Percentiles rank a stretch among this genome's conserved stretches.
phyloP scores from a whole-genome alignment of 495 filamentous ascomycete species.

The Penicillium chermesinum region DNA sequence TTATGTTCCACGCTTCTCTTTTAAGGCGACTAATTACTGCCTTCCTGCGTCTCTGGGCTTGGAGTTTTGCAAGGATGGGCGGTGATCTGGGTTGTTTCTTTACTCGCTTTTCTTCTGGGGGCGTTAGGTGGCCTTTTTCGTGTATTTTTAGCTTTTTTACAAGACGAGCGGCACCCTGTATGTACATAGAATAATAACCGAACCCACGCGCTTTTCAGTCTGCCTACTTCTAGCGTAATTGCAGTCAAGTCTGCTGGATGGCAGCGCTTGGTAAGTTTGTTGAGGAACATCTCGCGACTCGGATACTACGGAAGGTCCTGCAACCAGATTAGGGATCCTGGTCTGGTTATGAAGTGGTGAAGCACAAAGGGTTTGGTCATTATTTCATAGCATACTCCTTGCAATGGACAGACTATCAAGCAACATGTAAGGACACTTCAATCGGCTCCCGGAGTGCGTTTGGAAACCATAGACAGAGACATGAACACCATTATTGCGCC shows the following conservation, averaged over 20 bases:
- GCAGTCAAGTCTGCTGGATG: no score
- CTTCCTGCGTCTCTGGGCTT: conserved; percentile 2
- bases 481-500: conserved; percentile 5
- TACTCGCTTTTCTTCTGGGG: conserved; percentile 1
- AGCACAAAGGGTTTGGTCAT: not conserved
- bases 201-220: not conserved
- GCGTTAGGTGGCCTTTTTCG: conserved; percentile 12
- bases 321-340: no score
- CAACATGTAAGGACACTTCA: not conserved
- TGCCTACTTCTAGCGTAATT: no score
- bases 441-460: not conserved
- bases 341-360: not conserved
- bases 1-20: conserved; percentile 8
- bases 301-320: no score
- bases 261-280: no score
- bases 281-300: no score
- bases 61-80: not conserved
- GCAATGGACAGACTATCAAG: not conserved
- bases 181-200: conserved; percentile 23
- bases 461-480: conserved; percentile 1
- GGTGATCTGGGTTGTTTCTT: conserved; percentile 6
- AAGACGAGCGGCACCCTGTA: conserved; percentile 14
- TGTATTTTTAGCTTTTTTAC: conserved; percentile 26
- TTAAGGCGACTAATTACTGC: conserved; percentile 9
- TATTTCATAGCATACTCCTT: not conserved